These are phyloP conservation scores for Phytophthora ramorum DNA, from an alignment of 352 stramenopile species.

Conservation along the genomic window DNA sequence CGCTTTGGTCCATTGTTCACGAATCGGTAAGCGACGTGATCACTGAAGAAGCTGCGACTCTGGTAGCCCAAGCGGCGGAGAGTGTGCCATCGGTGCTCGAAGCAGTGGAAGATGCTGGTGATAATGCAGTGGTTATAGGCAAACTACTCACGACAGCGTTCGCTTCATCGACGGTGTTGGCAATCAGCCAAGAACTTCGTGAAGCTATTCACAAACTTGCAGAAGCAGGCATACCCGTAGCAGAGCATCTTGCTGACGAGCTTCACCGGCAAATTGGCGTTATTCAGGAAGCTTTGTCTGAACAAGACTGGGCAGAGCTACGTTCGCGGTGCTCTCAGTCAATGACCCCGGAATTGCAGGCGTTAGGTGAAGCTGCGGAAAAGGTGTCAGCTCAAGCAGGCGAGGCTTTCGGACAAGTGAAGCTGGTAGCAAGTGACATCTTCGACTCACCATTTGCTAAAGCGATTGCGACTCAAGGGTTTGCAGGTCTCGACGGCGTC, in stretches of 20 bases:
- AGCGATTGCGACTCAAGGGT: constrained; percentile 27
- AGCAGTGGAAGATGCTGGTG: constrained; percentile 17
- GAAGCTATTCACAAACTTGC: constrained; percentile 36
- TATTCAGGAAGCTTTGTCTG: constrained; percentile 8
- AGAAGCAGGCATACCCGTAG: constrained; percentile 19
- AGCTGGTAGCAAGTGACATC: constrained; percentile 23
- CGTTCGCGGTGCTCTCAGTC: constrained; percentile 17
- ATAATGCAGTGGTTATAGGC: constrained; percentile 24
- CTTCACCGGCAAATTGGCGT: constrained; percentile 1
- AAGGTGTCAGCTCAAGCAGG: constrained; percentile 2
- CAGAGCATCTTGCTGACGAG: constrained; percentile 8
- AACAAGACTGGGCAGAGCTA: constrained; percentile 11
- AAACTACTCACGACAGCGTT: constrained; percentile 32
- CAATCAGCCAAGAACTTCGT: constrained; percentile 36
- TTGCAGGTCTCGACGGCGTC: constrained; percentile 32
- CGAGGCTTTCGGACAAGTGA: neutral
- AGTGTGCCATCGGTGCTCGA: constrained; percentile 9
- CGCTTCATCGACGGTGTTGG: constrained; percentile 29
- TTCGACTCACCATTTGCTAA: constrained; percentile 43
- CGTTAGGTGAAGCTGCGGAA: constrained; percentile 16
- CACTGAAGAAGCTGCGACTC: constrained; percentile 17
- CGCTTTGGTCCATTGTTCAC: constrained; percentile 39
- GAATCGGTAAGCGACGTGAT: constrained; percentile 29
- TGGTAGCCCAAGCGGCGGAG: constrained; percentile 5
- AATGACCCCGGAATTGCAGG: constrained; percentile 2